Conservation (phyloP, 305 asterid genomes). For the Striga hermonthica region DNA sequence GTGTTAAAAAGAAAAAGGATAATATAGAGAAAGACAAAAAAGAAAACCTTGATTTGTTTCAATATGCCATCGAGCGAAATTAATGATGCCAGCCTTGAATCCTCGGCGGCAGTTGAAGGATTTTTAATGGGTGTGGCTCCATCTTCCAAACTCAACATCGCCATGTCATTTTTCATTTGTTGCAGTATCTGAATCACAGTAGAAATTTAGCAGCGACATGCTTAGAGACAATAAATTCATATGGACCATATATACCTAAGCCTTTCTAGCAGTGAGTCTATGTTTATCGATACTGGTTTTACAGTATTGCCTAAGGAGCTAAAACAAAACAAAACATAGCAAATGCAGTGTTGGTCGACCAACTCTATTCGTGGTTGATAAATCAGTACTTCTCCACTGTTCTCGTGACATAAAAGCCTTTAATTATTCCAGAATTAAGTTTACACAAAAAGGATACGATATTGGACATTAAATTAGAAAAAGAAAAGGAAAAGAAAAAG, state of each 20-base stretch:
- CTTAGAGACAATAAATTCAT: slow-evolving; percentile 15
- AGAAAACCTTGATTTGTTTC: slow-evolving; percentile 84
- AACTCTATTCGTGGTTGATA: no score
- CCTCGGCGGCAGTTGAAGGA: slow-evolving; percentile 98
- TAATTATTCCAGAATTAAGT: no score
- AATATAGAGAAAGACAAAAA: slow-evolving; percentile 25
- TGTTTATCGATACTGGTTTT: neutral
- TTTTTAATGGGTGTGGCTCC: slow-evolving; percentile 75
- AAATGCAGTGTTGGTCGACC: no score
- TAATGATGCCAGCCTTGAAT: slow-evolving; percentile 94
- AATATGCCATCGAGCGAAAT: slow-evolving; percentile 87
- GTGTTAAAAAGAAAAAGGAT: slow-evolving; percentile 16
- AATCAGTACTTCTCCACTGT: neutral
- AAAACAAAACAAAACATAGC: neutral
- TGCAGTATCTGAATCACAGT: slow-evolving; percentile 66
- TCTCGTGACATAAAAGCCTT: neutral
- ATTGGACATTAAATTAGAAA: no score
- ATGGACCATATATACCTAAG: neutral
- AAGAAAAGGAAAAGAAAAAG: no score
- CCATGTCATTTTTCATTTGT: slow-evolving; percentile 81
- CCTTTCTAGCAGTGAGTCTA: no score
- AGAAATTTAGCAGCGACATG: slow-evolving; percentile 17
- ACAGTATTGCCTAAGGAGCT: neutral
- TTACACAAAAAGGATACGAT: no score
- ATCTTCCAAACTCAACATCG: slow-evolving; percentile 70